phyloP scores from a whole-genome alignment of 2,329 filamentous ascomycete genomes.

The Neonectria neomacrospora region DNA sequence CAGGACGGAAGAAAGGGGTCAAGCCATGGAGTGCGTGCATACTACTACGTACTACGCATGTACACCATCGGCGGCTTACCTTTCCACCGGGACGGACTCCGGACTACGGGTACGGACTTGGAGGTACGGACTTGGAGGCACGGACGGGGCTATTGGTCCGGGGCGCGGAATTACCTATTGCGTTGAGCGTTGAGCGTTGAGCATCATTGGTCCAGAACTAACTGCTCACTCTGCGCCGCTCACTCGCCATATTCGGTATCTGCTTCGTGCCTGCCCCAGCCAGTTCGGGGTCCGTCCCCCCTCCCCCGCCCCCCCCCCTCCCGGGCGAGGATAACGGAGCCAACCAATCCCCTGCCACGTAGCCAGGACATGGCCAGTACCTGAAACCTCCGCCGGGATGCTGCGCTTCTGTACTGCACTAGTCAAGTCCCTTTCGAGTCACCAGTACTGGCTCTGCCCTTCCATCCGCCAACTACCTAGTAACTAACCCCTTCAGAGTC shows the following conservation, averaged over 20 bases:
- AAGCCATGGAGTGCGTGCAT: no score
- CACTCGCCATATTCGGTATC: neutral
- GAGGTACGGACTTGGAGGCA: neutral
- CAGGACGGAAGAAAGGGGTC: no score
- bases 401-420: neutral
- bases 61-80: neutral
- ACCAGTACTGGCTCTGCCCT: neutral
- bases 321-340: neutral
- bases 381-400: constrained; percentile 12
- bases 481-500: constrained; percentile 7
- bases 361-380: constrained; percentile 1
- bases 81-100: constrained; percentile 6
- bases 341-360: neutral
- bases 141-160: neutral
- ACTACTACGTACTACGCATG: no score
- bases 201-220: neutral
- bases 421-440: constrained; percentile 7
- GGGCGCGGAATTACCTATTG: neutral
- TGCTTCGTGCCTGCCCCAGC: neutral
- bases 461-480: no score
- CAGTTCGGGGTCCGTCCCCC: neutral
- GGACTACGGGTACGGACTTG: neutral
- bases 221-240: neutral
- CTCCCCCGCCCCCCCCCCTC: neutral
- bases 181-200: no score